Conservation (phyloP, 176 grass and related monocot genomes). For the Secale cereale region DNA sequence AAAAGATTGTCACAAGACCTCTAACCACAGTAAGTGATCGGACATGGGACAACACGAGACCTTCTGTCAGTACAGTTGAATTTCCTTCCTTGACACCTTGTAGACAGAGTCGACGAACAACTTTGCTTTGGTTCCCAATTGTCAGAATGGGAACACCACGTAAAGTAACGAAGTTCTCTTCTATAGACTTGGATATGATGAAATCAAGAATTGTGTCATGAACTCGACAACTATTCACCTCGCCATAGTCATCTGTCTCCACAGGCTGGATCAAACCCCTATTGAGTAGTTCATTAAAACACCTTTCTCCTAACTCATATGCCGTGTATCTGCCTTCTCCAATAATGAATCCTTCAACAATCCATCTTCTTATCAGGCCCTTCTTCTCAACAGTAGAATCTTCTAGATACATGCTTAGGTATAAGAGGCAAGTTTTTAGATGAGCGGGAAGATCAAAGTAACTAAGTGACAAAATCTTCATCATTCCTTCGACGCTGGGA, state of each 20-base stretch:
- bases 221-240: neutral
- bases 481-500: no score
- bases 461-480: no score
- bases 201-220: neutral
- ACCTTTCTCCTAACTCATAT: no score
- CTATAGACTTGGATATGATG: neutral
- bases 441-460: no score
- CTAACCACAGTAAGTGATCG: neutral
- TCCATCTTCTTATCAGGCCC: no score
- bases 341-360: neutral
- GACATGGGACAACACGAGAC: neutral
- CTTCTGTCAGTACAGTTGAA: neutral
- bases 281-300: no score
- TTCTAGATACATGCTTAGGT: no score
- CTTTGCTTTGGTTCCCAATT: neutral
- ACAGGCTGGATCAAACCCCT: no score
- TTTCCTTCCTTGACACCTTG: neutral
- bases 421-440: no score
- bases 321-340: neutral
- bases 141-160: neutral
- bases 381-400: no score
- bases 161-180: slow-evolving; percentile 26
- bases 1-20: neutral
- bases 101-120: neutral
- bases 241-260: neutral